Conservation (phyloP, 164 flowering plant genomes). For the Magnolia kwangsiensis region DNA sequence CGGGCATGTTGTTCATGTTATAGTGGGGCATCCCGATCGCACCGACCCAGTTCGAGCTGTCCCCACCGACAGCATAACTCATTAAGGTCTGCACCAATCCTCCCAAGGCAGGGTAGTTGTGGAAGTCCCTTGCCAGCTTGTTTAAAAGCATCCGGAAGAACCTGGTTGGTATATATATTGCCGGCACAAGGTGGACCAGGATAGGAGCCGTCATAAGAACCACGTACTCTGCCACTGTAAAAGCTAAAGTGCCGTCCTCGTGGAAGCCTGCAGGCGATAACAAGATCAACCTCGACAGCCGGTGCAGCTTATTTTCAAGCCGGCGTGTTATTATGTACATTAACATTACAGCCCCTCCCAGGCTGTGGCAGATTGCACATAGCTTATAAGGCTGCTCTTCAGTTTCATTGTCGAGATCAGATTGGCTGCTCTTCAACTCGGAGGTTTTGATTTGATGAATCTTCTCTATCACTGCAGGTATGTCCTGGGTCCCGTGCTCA, state of each 20-base stretch:
- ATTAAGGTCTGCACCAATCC: slow-evolving; percentile 94
- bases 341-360: slow-evolving; percentile 93
- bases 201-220: slow-evolving; percentile 57
- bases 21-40: slow-evolving; percentile 83
- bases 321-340: slow-evolving; percentile 72
- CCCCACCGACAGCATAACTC: slow-evolving; percentile 92
- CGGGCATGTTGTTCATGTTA: slow-evolving; percentile 98
- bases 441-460: slow-evolving; percentile 75
- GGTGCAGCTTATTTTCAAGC: slow-evolving; percentile 73
- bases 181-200: slow-evolving; percentile 67
- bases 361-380: slow-evolving; percentile 82
- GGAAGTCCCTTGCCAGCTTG: slow-evolving; percentile 92
- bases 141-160: slow-evolving; percentile 93
- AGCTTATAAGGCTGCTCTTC: slow-evolving; percentile 77
- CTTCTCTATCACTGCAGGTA: slow-evolving; percentile 89
- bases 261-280: slow-evolving; percentile 98
- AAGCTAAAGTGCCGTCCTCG: slow-evolving; percentile 55
- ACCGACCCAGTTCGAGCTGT: slow-evolving; percentile 98
- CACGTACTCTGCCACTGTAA: slow-evolving; percentile 47
- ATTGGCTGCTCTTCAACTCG: slow-evolving; percentile 47
- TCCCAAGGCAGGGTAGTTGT: slow-evolving; percentile 94
- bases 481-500: slow-evolving; percentile 88
- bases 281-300: slow-evolving; percentile 77
- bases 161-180: slow-evolving; percentile 84
- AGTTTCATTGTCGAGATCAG: slow-evolving; percentile 38